Conservation (phyloP, 2,329 filamentous ascomycete species). For the Hypoxylon sp. region DNA sequence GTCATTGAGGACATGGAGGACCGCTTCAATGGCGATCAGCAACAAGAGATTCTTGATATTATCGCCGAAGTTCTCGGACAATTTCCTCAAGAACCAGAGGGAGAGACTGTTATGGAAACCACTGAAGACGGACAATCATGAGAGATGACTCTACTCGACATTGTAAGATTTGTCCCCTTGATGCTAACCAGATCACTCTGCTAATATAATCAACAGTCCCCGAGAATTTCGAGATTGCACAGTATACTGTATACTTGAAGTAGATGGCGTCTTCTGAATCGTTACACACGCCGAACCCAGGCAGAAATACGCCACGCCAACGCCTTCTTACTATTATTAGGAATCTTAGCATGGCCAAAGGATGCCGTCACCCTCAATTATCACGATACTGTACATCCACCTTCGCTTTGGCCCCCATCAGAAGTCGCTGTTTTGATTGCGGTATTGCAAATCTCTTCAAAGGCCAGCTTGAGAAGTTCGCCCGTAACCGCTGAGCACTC, state of each 20-base stretch:
- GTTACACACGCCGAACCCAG: not conserved
- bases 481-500: conserved; percentile 75
- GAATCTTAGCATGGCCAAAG: not conserved
- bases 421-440: conserved; percentile 64
- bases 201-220: not conserved
- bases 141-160: not conserved
- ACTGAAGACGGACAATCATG: conserved; percentile 39
- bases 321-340: not conserved
- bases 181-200: not conserved
- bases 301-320: not conserved
- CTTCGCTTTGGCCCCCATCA: conserved; percentile 68
- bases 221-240: not conserved
- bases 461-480: conserved; percentile 69
- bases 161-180: not conserved
- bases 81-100: conserved; percentile 58
- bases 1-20: conserved; percentile 76
- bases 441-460: conserved; percentile 73
- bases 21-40: conserved; percentile 72
- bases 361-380: conserved; percentile 1
- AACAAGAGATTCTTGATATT: conserved; percentile 69
- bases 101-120: conserved; percentile 58
- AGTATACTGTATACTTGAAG: not conserved
- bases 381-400: conserved; percentile 61
- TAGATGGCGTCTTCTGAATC: not conserved
- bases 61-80: conserved; percentile 71